Evolutionary conservation across 441 rosid genomes (phyloP), one percentile per base, ranked within the genome.

Genomic region (Gossypium gossypioides): DNA sequence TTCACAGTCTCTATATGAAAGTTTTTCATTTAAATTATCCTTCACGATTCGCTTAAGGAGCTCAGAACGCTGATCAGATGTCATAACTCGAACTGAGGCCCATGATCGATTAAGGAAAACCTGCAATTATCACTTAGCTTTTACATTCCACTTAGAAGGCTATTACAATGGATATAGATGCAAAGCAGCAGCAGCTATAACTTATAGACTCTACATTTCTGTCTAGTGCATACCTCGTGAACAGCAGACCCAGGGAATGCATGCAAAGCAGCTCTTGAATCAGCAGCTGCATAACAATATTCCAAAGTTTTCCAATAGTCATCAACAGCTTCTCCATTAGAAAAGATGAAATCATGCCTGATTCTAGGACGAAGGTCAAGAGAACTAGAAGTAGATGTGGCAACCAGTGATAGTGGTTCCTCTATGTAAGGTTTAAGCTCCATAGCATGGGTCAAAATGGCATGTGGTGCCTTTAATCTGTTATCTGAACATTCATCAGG

Each of bases 171-270:
- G 13, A 56, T 65, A 34, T 54, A 61, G 27, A 5, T 29, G 63
- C 46, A 55, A 37, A 42, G 52, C 13, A 78, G 65, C 62, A 25
- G n/a, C 16, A 10, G 10, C 59, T 57, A 48, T 27, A 70, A 74
- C 32, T 18, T 9, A 27, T 65, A 25, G 71, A 27, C 25, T 48
- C 18, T 27, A 15, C 27, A 27, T 51, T 50, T 29, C 73, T 56
- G 62, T 21, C 44, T 77, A 75, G 78, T 57, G 69, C 78, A 76
- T 84, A 95, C 99, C 92, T 92, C 95, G 68, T 86, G 93, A 80
- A 92, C 98, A 76, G 86, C 84, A 72, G 97, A 89, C 75, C 98
- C 98, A 74, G 99, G 99, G 80, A 95, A 95, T 69, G 98, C 96
- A 77, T 83, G 89, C 78, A 82, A 75, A 73, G 98, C 91, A 77